These are phyloP conservation scores for Cyclotella distinguenda DNA, from an alignment of 108 stramenopile genomes.

Conservation along the genomic window DNA sequence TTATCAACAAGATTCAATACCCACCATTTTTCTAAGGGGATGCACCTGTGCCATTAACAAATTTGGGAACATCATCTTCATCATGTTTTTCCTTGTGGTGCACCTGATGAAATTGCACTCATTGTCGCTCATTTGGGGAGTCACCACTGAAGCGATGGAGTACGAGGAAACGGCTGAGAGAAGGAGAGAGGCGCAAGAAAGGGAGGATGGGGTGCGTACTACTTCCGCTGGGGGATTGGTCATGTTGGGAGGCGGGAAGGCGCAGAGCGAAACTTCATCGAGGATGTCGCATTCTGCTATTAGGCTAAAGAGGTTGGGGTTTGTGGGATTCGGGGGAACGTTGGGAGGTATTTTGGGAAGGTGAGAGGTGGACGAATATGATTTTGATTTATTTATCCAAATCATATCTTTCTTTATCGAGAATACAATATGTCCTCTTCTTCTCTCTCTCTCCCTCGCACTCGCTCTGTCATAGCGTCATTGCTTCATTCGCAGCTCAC, in stretches of 20 bases:
- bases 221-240: slow-evolving; percentile 23
- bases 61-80: slow-evolving; percentile 63
- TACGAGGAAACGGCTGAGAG: slow-evolving; percentile 82
- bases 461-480: slow-evolving; percentile 43
- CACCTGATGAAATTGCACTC: slow-evolving; percentile 90
- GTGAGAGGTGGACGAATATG: slow-evolving; percentile 26
- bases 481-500: slow-evolving; percentile 73
- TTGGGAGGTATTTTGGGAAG: slow-evolving; percentile 83
- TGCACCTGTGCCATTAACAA: slow-evolving; percentile 39
- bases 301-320: slow-evolving; percentile 67
- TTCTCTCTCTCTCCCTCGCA: not conserved
- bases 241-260: slow-evolving; percentile 9
- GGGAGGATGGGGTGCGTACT: slow-evolving; percentile 4
- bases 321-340: slow-evolving; percentile 88
- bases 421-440: not conserved
- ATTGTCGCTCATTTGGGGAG: slow-evolving; percentile 82
- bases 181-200: slow-evolving; percentile 24
- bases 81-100: slow-evolving; percentile 84
- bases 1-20: slow-evolving; percentile 23
- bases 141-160: slow-evolving; percentile 90
- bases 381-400: not conserved
- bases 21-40: slow-evolving; percentile 27
- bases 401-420: not conserved
- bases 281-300: slow-evolving; percentile 46
- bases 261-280: too few species aligned